Evolutionary conservation across 768 basidiomycete species (phyloP), one percentile per base, ranked within the genome.

Genomic region (Boletus bicolor): DNA sequence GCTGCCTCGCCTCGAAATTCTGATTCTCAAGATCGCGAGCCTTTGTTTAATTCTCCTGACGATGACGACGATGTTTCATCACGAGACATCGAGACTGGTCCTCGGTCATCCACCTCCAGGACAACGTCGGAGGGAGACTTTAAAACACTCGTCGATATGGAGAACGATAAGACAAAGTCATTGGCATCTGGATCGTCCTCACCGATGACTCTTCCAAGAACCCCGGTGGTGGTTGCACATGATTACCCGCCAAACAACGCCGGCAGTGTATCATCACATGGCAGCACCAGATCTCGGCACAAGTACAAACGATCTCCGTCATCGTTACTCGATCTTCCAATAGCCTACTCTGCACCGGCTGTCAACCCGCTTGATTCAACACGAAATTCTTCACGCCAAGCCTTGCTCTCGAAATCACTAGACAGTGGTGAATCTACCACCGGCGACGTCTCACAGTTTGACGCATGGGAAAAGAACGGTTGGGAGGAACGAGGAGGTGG

Each of bases 11-110:
- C 77, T 6, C 69, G 72, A 17, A 67, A 73, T 36, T 70, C 74
- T 0, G 73, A 79, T 35, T 58, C 67, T 21, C 68, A 69, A 2
- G 85, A 83, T 57, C 75, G 74, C 49, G 82, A 88, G 65, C 89
- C 89, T 19, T 74, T 91, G 7, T 89, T 89, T 66, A 66, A 73
- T 17, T 74, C 76, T n/a, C 74, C 79, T 21, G 83, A 85, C 15
- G 82, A 82, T 36, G 80, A 81, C 49, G 77, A 81, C 44, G 73
- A 69, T 19, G 60, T 47, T 48, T 49, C 57, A 26, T 56, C 66
- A 46, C 66, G 32, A 28, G 82, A 85, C 61, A 68, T 84, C 42
- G 81, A 85, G 59, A 77, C 76, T 51, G 77, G 73, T 8, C 73
- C 72, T 11, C 65, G 59, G 12, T 60, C 65, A n/a, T 66, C 72